Evolutionary conservation across 768 basidiomycete genomes (phyloP).

Genomic region (Suillus bovinus): DNA sequence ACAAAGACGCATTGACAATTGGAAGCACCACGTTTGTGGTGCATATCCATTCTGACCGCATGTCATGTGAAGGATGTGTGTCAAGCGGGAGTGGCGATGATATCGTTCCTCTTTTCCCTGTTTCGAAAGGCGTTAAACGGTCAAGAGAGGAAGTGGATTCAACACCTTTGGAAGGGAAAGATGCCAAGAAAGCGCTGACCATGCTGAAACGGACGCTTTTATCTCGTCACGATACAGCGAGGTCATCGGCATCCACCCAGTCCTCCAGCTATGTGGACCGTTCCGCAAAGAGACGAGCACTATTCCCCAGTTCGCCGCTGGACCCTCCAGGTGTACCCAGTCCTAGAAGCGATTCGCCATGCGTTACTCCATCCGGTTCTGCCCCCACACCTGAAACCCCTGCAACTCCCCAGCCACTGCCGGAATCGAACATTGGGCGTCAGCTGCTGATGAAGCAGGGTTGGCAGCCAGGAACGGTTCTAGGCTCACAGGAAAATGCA

Average conservation of each 20-base stretch:
- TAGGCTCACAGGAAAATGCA: conserved; percentile 24
- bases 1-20: conserved; percentile 65
- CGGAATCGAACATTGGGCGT: conserved; percentile 65
- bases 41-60: conserved; percentile 63
- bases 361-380: conserved; percentile 11
- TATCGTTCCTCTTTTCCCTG: conserved; percentile 51
- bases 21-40: conserved; percentile 71
- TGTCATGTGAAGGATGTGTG: conserved; percentile 66
- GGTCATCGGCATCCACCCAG: conserved; percentile 16
- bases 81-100: conserved; percentile 46
- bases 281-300: conserved; percentile 66
- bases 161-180: conserved; percentile 31
- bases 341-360: conserved; percentile 24
- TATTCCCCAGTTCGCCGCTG: conserved; percentile 51
- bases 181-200: conserved; percentile 66
- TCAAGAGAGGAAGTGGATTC: conserved; percentile 15
- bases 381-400: conserved; percentile 26
- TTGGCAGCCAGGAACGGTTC: conserved; percentile 63
- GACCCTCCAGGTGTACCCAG: conserved; percentile 52
- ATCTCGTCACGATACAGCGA: conserved; percentile 41
- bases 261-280: conserved; percentile 56
- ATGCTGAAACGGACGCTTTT: conserved; percentile 66
- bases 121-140: conserved; percentile 25
- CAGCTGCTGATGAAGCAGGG: conserved; percentile 71
- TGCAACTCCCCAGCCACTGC: conserved; percentile 49